Evolutionary conservation across 2,329 filamentous ascomycete genomes (phyloP).

Genomic region (Fusarium torreyae): DNA sequence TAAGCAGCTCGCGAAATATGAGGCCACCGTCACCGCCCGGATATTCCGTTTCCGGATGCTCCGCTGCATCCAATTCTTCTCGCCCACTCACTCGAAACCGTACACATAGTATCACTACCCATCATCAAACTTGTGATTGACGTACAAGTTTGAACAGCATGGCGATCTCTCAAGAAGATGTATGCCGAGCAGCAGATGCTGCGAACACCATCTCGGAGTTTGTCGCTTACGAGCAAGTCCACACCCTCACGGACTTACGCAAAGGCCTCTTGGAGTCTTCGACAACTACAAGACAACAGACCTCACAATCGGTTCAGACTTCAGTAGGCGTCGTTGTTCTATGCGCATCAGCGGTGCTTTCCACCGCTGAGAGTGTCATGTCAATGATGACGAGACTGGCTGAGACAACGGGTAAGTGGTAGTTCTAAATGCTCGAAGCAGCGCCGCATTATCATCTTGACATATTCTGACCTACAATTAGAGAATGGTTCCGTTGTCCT

Average conservation of each 20-base stretch:
- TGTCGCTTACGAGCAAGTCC: conserved; percentile 35
- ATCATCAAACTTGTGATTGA: no score
- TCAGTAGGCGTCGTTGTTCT: conserved; percentile 29
- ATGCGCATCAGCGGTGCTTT: conserved; percentile 40
- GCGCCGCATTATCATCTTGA: background rate
- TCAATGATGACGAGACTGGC: conserved; percentile 9
- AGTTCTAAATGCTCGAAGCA: no score
- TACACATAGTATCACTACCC: no score
- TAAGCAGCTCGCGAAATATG: background rate
- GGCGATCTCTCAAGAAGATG: background rate
- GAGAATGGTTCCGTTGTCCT: conserved; percentile 9
- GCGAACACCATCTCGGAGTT: conserved; percentile 36
- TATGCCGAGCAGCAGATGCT: conserved; percentile 10
- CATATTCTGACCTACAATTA: background rate
- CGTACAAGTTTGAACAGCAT: background rate
- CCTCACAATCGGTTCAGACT: no score
- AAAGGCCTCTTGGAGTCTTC: conserved; percentile 4
- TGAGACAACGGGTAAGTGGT: conserved; percentile 7
- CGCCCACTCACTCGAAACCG: no score
- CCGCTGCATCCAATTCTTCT: conserved; percentile 5
- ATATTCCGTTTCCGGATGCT: conserved; percentile 33
- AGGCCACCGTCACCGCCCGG: background rate
- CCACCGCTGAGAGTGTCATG: conserved; percentile 33
- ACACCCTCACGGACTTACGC: conserved; percentile 16
- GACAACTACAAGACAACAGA: background rate